phyloP scores from a whole-genome alignment of 805 yeast species.

The Metschnikowia proteae region DNA sequence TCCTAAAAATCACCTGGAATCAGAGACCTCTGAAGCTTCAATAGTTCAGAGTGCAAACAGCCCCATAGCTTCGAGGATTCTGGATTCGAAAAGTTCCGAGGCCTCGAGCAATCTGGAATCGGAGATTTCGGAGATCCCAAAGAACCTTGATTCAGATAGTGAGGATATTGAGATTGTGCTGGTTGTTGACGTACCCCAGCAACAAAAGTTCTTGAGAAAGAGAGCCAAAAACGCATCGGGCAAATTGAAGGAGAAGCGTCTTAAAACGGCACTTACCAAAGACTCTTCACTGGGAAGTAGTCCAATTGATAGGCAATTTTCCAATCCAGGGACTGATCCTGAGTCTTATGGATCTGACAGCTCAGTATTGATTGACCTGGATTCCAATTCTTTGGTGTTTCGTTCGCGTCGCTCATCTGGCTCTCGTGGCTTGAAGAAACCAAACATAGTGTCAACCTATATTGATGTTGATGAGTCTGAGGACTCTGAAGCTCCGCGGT shows the following conservation, averaged over 20 bases:
- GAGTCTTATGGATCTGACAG: not conserved
- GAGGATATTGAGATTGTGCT: slow-evolving; percentile 8
- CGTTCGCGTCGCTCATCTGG: not conserved
- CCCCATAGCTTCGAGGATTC: not conserved
- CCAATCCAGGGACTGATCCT: not conserved
- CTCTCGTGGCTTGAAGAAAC: not conserved
- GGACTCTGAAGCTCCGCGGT: not conserved
- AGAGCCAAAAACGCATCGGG: not conserved
- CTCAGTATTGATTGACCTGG: not conserved
- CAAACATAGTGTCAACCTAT: not conserved
- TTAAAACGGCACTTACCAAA: not conserved
- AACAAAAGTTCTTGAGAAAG: slow-evolving; percentile 1
- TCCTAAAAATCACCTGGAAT: not conserved
- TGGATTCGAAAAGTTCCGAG: slow-evolving; percentile 3
- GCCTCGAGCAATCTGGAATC: not conserved
- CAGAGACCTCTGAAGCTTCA: too few species aligned
- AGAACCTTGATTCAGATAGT: not conserved
- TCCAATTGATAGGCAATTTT: not conserved
- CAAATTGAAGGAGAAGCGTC: not conserved
- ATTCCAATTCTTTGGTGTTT: not conserved
- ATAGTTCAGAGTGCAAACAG: too few species aligned
- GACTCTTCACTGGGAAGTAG: not conserved
- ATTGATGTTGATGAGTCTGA: not conserved
- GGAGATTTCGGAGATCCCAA: too few species aligned
- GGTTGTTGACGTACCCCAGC: slow-evolving; percentile 5